These are phyloP conservation scores for Macrocybe gigantea DNA, from an alignment of 768 basidiomycete species.

Conservation along the genomic window DNA sequence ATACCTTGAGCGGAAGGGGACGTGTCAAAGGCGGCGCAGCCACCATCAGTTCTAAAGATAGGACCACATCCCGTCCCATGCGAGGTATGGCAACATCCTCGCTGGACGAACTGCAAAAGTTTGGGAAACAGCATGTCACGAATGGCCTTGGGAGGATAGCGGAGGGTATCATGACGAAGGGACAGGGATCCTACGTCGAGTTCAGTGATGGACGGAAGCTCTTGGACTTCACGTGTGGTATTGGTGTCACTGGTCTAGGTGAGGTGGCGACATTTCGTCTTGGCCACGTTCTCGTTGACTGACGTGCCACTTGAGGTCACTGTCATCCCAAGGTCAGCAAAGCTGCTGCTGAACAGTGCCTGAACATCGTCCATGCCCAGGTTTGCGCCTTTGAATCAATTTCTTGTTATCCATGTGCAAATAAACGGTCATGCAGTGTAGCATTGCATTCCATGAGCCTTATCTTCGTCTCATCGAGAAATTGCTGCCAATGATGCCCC, in stretches of 20 bases:
- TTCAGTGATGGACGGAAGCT: constrained; percentile 68
- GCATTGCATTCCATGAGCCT: constrained; percentile 82
- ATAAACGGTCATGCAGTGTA: constrained; percentile 48
- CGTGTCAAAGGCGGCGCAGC: not conserved
- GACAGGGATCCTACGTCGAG: constrained; percentile 67
- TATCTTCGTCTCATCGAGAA: constrained; percentile 84
- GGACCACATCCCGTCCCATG: not conserved
- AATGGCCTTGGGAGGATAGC: constrained; percentile 40
- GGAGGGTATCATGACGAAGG: constrained; percentile 57
- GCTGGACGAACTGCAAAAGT: constrained; percentile 21
- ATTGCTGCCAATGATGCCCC: constrained; percentile 84
- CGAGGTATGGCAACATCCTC: constrained; percentile 6
- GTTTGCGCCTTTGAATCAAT: too few relatives aligned
- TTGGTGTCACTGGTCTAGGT: constrained; percentile 85
- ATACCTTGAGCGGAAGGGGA: not conserved
- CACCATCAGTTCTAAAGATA: not conserved
- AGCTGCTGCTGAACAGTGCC: constrained; percentile 86
- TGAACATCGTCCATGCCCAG: constrained; percentile 27
- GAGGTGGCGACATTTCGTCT: constrained; percentile 6
- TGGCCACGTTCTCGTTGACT: not conserved
- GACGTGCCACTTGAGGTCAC: constrained; percentile 48
- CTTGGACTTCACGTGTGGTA: constrained; percentile 86
- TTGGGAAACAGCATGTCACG: constrained; percentile 40
- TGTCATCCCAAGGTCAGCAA: constrained; percentile 83
- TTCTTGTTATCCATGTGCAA: too few relatives aligned